A percentile compares a stretch with the other conserved stretches of the same genome.
Evolutionary conservation across 306 rosid species (phyloP).

Genomic region (Prosopis cineraria): DNA sequence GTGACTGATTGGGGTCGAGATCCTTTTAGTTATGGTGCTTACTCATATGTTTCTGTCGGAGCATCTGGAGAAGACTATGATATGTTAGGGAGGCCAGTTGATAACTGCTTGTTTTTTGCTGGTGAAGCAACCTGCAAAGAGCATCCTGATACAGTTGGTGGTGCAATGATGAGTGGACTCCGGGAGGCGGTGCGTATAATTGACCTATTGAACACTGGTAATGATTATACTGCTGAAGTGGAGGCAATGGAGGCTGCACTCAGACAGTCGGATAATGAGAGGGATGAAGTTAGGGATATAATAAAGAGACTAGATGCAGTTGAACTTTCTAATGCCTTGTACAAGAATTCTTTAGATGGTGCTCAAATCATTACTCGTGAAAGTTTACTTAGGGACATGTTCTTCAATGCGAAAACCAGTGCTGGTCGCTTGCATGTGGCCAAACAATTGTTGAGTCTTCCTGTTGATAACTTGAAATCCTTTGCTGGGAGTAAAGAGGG

Average conservation of each 20-base stretch:
- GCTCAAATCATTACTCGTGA: slow-evolving; percentile 59
- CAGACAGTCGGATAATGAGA: slow-evolving; percentile 82
- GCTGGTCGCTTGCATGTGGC: slow-evolving; percentile 91
- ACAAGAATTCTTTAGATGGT: slow-evolving; percentile 73
- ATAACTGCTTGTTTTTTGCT: slow-evolving; percentile 93
- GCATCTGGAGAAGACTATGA: slow-evolving; percentile 99
- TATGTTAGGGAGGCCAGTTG: slow-evolving; percentile 86
- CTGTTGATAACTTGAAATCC: slow-evolving; percentile 79
- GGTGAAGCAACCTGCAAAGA: slow-evolving; percentile 99
- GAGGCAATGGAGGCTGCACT: slow-evolving; percentile 87
- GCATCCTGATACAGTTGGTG: slow-evolving; percentile 99
- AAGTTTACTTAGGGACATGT: slow-evolving; percentile 78
- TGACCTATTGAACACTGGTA: slow-evolving; percentile 76
- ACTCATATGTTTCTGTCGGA: slow-evolving; percentile 94
- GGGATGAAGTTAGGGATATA: slow-evolving; percentile 96
- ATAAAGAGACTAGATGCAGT: slow-evolving; percentile 82
- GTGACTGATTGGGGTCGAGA: slow-evolving; percentile 99
- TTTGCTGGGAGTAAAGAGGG: slow-evolving; percentile 97
- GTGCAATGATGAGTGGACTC: slow-evolving; percentile 99
- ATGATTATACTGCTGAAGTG: slow-evolving; percentile 88
- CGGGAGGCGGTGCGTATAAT: slow-evolving; percentile 96
- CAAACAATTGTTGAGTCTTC: slow-evolving; percentile 78
- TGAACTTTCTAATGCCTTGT: slow-evolving; percentile 67
- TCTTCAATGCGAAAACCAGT: slow-evolving; percentile 74
- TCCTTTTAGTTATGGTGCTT: slow-evolving; percentile 96